phyloP scores from a whole-genome alignment of 345 rosid genomes.

The Corymbia maculata region DNA sequence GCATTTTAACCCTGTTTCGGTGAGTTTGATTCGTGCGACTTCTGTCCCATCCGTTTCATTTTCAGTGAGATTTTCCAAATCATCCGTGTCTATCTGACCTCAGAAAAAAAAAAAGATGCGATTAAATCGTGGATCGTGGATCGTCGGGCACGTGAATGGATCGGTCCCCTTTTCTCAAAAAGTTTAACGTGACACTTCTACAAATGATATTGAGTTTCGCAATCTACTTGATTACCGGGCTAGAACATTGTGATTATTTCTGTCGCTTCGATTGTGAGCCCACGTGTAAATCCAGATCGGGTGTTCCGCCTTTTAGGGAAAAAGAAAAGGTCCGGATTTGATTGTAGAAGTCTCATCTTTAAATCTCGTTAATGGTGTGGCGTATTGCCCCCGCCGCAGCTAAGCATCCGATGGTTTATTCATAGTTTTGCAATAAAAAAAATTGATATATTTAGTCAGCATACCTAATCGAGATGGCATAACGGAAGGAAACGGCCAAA shows the following conservation, averaged over 20 bases:
- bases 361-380: neutral
- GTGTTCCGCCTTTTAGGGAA: neutral
- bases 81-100: neutral
- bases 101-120: neutral
- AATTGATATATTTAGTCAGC: neutral
- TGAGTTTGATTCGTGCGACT: neutral
- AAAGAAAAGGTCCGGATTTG: neutral
- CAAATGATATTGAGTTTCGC: neutral
- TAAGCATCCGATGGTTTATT: fast-evolving
- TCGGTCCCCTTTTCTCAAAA: neutral
- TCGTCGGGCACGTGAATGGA: neutral
- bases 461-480: neutral
- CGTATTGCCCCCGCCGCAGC: neutral
- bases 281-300: neutral
- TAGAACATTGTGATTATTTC: neutral
- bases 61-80: neutral
- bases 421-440: neutral
- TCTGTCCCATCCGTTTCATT: neutral
- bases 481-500: neutral
- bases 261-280: neutral
- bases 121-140: neutral
- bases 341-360: neutral
- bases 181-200: neutral
- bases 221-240: fast-evolving
- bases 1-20: neutral